Base-by-base conservation (phyloP, 2,329 filamentous ascomycete genomes). In the Arthroderma sp. region DNA sequence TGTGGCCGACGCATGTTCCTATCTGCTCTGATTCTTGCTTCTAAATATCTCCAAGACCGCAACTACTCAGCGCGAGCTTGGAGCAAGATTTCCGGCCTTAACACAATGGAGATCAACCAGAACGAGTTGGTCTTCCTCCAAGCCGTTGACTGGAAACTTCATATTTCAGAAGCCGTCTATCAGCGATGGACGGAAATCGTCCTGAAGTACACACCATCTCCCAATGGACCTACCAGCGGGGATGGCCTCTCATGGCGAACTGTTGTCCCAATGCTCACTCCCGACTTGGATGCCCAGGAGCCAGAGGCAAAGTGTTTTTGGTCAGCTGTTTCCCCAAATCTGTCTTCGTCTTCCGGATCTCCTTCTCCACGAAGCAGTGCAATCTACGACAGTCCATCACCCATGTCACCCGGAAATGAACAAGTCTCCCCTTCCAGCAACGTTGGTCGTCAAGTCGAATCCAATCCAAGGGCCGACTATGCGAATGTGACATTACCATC, bases 51-150 rank as follows among this genome's bases (percentile, higher is more conserved):
- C 39, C 91, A 98, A 66, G 91, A 98, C 62, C 82, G 89, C 54
- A 98, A 96, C 68, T 98, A 94, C 66, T 96, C 91, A 9, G 87
- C 91, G 40, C 82, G 89, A 45, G 91, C 91, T 36, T 98, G 91
- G 91, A 96, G 89, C 65, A 96, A 94, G 72, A 98, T 98, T 55
- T 96, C 91, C 11, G 91, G 91, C n/a, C 72, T 98, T 46, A 86
- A 85, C 61, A 88, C 87, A 3, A 72, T 77, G 46, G 91, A 98
- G 67, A 96, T 98, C 65, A 96, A 96, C 66, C 83, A 87, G 59
- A 96, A 96, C 63, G 91, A 98, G 68, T 82, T 93, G 63, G 80
- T 85, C 11, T 98, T 96, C 62, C 74, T 98, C 39, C 69, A 82
- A 49, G 85, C 88, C 38, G 86, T 98, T 50, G 82, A 86, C 63